Evolutionary conservation across 148 eudicot species (phyloP).

Genomic region (Vaccinium macrocarpon): DNA sequence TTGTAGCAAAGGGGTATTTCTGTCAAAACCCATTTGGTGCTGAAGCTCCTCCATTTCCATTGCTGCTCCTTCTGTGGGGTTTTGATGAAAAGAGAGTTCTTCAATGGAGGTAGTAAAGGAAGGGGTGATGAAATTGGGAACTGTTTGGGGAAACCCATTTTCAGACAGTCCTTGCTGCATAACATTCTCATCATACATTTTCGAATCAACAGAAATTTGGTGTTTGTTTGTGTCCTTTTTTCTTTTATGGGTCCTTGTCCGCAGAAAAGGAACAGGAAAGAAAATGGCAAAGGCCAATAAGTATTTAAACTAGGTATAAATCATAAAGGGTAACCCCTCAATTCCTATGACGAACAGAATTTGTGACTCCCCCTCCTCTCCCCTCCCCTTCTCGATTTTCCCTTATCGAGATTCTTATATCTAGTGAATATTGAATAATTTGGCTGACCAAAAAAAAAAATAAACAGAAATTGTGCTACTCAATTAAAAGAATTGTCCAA

Average conservation of each 20-base stretch:
- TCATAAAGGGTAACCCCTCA: background rate
- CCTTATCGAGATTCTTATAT: conserved; percentile 11
- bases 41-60: conserved; percentile 23
- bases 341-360: background rate
- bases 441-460: no score
- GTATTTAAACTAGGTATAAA: background rate
- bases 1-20: conserved; percentile 16
- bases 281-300: background rate
- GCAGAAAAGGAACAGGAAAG: background rate
- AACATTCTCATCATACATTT: conserved; percentile 41
- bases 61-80: conserved; percentile 11
- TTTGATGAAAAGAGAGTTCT: conserved; percentile 27
- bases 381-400: no score
- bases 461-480: background rate
- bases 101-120: conserved; percentile 27
- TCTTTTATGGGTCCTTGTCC: conserved; percentile 21
- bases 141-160: conserved; percentile 39
- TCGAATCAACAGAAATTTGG: background rate
- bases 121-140: conserved; percentile 16
- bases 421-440: background rate
- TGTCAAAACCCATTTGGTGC: conserved; percentile 23
- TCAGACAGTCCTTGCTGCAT: conserved; percentile 30
- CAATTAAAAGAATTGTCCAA: background rate
- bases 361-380: background rate
- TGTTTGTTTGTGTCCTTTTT: conserved; percentile 15